Conservation (phyloP, 257 asterid species). For the Solanum sitiens region DNA sequence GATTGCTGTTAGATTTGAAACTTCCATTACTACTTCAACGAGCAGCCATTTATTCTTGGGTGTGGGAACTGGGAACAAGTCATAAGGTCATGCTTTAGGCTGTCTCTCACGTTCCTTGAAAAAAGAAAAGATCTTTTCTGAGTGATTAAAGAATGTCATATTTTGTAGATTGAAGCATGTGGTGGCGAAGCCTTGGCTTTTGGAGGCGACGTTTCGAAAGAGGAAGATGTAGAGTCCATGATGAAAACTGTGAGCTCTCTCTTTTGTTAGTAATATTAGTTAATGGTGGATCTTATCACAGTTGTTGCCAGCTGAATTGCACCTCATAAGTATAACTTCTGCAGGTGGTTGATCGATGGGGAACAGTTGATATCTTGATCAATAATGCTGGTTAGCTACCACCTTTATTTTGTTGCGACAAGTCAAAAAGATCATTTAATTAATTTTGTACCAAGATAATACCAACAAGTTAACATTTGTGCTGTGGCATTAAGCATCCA, state of each 20-base stretch:
- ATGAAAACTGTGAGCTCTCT: conserved; percentile 59
- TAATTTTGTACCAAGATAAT: not conserved
- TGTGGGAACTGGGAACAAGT: not conserved
- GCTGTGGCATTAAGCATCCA: not conserved
- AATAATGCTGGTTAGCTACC: conserved; percentile 79
- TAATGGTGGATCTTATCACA: not conserved
- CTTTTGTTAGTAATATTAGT: not conserved
- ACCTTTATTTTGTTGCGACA: not conserved
- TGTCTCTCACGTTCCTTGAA: not conserved
- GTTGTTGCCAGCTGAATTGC: conserved; percentile 8
- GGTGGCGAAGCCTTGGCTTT: conserved; percentile 90
- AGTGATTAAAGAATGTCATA: not conserved
- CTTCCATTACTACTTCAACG: not conserved
- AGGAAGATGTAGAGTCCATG: conserved; percentile 88
- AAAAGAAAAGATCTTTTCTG: not conserved
- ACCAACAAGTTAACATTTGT: not conserved
- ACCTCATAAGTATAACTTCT: conserved; percentile 7
- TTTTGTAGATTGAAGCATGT: conserved; percentile 64
- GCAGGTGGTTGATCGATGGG: conserved; percentile 97
- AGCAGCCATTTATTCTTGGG: not conserved
- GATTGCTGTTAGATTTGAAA: not conserved
- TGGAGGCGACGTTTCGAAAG: conserved; percentile 97
- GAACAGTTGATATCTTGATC: conserved; percentile 78
- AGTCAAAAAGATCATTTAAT: not conserved
- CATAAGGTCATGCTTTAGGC: not conserved